phyloP scores from a whole-genome alignment of 2,329 filamentous ascomycete species.

The Mycocentrospora acerina region DNA sequence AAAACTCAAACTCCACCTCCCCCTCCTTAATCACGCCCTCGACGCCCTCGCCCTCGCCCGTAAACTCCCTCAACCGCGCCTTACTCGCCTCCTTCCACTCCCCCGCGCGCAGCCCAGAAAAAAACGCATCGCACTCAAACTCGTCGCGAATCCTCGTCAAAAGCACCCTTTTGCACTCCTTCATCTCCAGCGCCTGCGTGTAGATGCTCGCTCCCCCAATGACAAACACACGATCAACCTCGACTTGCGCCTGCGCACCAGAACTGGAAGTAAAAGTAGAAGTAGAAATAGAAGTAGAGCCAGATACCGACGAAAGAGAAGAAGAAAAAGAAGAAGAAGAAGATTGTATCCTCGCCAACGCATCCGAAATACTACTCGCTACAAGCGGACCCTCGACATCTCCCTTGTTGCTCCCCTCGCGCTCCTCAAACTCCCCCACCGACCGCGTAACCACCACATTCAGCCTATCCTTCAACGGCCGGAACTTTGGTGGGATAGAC shows the following conservation, averaged over 20 bases:
- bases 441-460: constrained; percentile 77
- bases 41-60: constrained; percentile 63
- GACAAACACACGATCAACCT: constrained; percentile 62
- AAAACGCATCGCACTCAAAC: constrained; percentile 76
- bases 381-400: constrained; percentile 51
- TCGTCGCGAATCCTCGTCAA: constrained; percentile 69
- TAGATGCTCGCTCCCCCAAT: constrained; percentile 93
- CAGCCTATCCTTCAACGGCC: constrained; percentile 75
- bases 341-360: constrained; percentile 54
- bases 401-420: constrained; percentile 1
- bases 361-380: constrained; percentile 54
- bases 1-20: constrained; percentile 67
- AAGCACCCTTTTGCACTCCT: constrained; percentile 63
- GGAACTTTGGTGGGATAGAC: constrained; percentile 75
- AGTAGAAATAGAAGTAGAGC: too few relatives aligned
- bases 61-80: constrained; percentile 61
- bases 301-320: too few relatives aligned
- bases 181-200: constrained; percentile 62
- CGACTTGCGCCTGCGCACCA: constrained; percentile 5
- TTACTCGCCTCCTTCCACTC: constrained; percentile 59
- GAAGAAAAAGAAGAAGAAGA: too few relatives aligned
- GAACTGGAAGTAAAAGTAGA: too few relatives aligned
- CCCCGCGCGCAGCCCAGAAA: constrained; percentile 48
- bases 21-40: constrained; percentile 63
- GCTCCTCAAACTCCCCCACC: constrained; percentile 16